These are phyloP conservation scores for Anisodus tanguticus DNA, from an alignment of 257 asterid genomes.

Conservation along the genomic window DNA sequence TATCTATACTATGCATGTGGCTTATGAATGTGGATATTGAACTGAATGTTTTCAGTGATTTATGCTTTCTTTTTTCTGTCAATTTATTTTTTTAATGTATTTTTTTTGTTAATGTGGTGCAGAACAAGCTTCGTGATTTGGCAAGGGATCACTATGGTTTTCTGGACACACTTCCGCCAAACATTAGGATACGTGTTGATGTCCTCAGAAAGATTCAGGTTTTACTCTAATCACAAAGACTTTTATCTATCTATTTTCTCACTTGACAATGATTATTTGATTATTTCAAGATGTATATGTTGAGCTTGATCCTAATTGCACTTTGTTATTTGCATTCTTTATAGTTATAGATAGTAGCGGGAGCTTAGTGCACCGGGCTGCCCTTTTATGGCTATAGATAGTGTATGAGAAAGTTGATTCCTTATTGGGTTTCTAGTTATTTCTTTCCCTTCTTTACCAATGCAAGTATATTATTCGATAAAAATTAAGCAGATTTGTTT, in stretches of 20 bases:
- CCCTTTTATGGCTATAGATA: neutral
- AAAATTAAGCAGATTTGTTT: neutral
- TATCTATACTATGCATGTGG: neutral
- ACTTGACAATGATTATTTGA: neutral
- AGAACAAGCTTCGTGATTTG: slow-evolving; percentile 32
- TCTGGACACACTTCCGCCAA: neutral
- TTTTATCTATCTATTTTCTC: neutral
- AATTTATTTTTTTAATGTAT: neutral
- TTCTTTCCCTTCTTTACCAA: neutral
- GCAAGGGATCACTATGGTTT: slow-evolving; percentile 27
- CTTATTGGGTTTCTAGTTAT: neutral
- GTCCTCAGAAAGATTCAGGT: slow-evolving; percentile 26
- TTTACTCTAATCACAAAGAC: neutral
- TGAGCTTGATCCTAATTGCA: neutral
- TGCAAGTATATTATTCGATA: no score
- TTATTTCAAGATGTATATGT: neutral
- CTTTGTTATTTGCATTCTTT: neutral
- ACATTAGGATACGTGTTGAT: slow-evolving; percentile 25
- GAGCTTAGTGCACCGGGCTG: no score
- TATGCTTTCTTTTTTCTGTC: neutral
- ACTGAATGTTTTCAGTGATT: neutral
- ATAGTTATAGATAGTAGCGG: neutral
- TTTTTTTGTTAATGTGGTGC: neutral
- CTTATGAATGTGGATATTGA: neutral
- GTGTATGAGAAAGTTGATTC: neutral